These are phyloP conservation scores for Stagonosporopsis tanaceti DNA, from an alignment of 2,329 filamentous ascomycete genomes.

Conservation along the genomic window DNA sequence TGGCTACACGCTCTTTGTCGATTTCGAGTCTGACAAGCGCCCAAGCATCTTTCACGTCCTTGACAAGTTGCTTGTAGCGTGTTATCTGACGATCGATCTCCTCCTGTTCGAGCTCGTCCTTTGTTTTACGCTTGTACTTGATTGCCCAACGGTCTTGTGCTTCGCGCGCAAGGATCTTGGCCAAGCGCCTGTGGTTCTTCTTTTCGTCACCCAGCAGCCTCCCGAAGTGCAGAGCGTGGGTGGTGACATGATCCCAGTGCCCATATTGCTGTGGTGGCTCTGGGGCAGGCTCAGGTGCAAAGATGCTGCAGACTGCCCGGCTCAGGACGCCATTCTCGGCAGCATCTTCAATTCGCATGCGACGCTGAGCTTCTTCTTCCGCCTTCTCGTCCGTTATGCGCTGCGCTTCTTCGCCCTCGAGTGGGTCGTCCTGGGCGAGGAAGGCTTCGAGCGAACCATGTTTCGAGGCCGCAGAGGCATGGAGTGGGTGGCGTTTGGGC, in stretches of 20 bases:
- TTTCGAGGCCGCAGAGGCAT: constrained; percentile 56
- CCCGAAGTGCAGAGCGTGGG: constrained; percentile 81
- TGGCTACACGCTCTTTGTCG: constrained; percentile 62
- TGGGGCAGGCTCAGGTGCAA: constrained; percentile 74
- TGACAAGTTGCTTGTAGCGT: constrained; percentile 76
- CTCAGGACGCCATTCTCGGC: constrained; percentile 80
- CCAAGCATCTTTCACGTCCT: constrained; percentile 69
- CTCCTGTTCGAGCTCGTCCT: constrained; percentile 84
- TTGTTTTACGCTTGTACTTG: constrained; percentile 61
- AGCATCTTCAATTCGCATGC: constrained; percentile 75
- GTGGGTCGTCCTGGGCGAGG: constrained; percentile 62
- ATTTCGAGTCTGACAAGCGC: constrained; percentile 66
- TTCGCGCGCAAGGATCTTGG: constrained; percentile 81
- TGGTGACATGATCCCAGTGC: constrained; percentile 84
- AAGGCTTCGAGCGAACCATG: constrained; percentile 69
- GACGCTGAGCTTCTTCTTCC: constrained; percentile 70
- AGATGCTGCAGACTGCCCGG: constrained; percentile 72
- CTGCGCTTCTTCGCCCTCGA: constrained; percentile 53
- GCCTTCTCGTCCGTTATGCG: constrained; percentile 44
- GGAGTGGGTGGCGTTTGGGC: constrained; percentile 60
- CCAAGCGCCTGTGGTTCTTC: constrained; percentile 75
- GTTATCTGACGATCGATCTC: constrained; percentile 71
- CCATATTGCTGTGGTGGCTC: constrained; percentile 82
- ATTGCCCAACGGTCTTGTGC: constrained; percentile 78
- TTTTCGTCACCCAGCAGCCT: constrained; percentile 82